A percentile compares a stretch with the other conserved stretches of the same genome.
Evolutionary conservation across 2,329 filamentous ascomycete genomes (phyloP).

Genomic region (Raffaelea ambrosiae): DNA sequence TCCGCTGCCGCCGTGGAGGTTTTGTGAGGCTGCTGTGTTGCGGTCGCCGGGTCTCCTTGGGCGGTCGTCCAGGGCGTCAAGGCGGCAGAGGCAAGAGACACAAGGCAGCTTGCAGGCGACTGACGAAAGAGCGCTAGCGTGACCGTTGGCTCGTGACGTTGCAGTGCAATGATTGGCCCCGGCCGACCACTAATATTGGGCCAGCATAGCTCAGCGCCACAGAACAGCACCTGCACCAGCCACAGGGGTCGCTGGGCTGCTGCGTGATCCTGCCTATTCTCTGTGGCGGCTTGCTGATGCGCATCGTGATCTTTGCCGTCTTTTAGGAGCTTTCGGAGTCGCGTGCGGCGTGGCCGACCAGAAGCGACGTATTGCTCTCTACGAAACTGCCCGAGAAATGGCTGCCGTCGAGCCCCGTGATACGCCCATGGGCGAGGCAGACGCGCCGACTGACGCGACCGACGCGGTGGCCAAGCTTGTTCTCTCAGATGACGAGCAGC

Average conservation of each 20-base stretch:
- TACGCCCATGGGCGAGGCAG: constrained; percentile 7
- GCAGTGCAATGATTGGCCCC: background rate
- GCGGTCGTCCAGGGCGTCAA: background rate
- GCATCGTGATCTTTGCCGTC: too few relatives aligned
- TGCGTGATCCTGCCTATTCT: too few relatives aligned
- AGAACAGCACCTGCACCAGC: background rate
- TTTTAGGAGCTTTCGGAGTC: too few relatives aligned
- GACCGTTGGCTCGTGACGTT: constrained; percentile 9
- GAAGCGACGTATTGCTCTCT: too few relatives aligned
- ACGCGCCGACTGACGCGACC: constrained; percentile 1
- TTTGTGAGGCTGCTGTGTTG: too few relatives aligned
- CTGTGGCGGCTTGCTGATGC: too few relatives aligned
- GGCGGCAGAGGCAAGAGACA: background rate
- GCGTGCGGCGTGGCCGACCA: too few relatives aligned
- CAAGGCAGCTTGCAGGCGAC: background rate
- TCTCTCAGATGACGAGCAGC: constrained; percentile 58
- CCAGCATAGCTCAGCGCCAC: background rate
- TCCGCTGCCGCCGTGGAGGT: too few relatives aligned
- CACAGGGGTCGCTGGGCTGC: background rate
- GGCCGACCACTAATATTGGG: background rate
- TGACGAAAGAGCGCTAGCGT: constrained; percentile 8
- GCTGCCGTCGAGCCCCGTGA: constrained; percentile 6
- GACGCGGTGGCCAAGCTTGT: constrained; percentile 27
- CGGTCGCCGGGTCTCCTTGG: too few relatives aligned
- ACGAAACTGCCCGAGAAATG: background rate